Evolutionary conservation across 2,329 filamentous ascomycete genomes (phyloP), one percentile per base, ranked within the genome.

Genomic region (Phyllachora maydis): DNA sequence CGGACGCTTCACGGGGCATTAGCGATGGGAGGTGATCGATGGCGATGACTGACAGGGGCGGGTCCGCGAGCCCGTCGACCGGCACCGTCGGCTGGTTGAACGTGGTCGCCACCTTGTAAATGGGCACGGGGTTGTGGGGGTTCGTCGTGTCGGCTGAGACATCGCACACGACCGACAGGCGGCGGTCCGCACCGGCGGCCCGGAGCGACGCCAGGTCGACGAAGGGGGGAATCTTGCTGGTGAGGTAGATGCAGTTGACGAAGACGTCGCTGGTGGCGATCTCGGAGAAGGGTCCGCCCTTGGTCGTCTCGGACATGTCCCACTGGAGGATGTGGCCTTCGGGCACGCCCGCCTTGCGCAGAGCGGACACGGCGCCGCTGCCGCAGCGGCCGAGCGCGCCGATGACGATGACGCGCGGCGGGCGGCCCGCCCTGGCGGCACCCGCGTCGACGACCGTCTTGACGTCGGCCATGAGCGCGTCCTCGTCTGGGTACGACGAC

Each of bases 61-160:
- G 62, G 25, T 54, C 52, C 26, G 54, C 43, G 47, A 58, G 39
- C 52, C 65, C 32, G 59, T 67, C 47, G 16, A 66, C 54, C 13
- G 88, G 75, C 0, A 91, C 71, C 1, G 81, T 92, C n/a, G 83
- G 85, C 42, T 77, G 69, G 42, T 70, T 66, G 43, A 93, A 93
- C 12, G 81, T 88, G 22, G 77, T 92, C 47, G 78, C 34, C 11
- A 36, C 34, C 14, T 32, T 33, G 31, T 28, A 35, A 23, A 28
- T 35, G 17, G 32, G 33, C 8, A 32, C 35, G 11, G 36, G 36
- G 22, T 26, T 38, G 28, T 16, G 57, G 3, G 67, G 66, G 49
- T 73, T 79, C 16, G 65, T 78, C 22, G 70, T 74, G 46, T 81
- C 75, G 43, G 71, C 75, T 18, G 57, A 65, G 31, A 88, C 77